These are phyloP conservation scores for Pseudocercospora vitis DNA, from an alignment of 2,329 filamentous ascomycete species.

Conservation along the genomic window DNA sequence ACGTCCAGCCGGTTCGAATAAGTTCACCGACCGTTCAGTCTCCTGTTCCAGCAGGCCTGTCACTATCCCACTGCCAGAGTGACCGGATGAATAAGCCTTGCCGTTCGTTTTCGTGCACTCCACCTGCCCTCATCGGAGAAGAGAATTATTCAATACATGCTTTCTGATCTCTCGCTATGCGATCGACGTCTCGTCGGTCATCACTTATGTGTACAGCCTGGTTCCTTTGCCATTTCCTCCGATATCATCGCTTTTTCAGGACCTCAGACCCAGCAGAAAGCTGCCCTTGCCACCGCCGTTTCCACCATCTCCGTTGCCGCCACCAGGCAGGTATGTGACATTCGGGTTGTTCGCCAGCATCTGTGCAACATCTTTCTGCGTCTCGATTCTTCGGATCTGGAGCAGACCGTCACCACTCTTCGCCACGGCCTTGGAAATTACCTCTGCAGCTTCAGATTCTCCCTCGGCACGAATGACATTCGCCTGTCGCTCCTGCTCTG, in stretches of 20 bases:
- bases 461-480: constrained; percentile 98
- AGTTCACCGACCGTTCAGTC: too few relatives aligned
- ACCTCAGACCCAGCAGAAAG: constrained; percentile 66
- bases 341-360: constrained; percentile 89
- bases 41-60: too few relatives aligned
- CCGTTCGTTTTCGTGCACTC: too few relatives aligned
- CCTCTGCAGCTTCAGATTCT: constrained; percentile 94
- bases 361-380: constrained; percentile 90
- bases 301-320: constrained; percentile 57
- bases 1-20: too few relatives aligned
- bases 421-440: constrained; percentile 88
- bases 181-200: too few relatives aligned
- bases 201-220: neutral
- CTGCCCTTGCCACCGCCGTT: constrained; percentile 54
- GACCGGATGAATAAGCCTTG: too few relatives aligned
- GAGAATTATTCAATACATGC: neutral
- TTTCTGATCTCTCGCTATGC: neutral
- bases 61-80: too few relatives aligned
- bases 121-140: too few relatives aligned
- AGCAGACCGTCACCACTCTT: constrained; percentile 93
- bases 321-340: constrained; percentile 87
- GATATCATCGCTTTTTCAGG: constrained; percentile 35
- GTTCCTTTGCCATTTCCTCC: neutral
- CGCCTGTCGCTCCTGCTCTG: constrained; percentile 97
- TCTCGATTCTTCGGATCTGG: constrained; percentile 95